Evolutionary conservation across 2,329 filamentous ascomycete genomes (phyloP).

Genomic region (Canariomyces notabilis): DNA sequence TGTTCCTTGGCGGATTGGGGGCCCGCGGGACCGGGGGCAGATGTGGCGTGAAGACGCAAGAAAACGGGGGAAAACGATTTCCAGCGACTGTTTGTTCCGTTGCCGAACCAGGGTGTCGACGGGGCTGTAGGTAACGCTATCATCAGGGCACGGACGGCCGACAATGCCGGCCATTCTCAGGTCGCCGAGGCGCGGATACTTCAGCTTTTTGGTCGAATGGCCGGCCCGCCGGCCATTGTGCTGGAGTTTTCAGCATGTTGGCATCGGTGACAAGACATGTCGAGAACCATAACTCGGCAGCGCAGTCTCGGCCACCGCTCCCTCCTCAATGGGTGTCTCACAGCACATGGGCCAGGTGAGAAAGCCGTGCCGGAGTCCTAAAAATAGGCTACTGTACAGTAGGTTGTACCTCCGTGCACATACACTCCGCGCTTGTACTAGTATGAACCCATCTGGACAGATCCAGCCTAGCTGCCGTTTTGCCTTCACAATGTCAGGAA

Average conservation of each 20-base stretch:
- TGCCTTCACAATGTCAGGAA: slow-evolving; percentile 6
- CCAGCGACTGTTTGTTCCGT: slow-evolving; percentile 3
- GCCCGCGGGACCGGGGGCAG: slow-evolving; percentile 2
- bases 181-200: not conserved
- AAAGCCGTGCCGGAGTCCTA: slow-evolving; percentile 18
- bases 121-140: too few relatives aligned
- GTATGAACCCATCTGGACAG: slow-evolving; percentile 10
- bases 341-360: slow-evolving; percentile 16
- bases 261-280: not conserved
- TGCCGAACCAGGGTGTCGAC: slow-evolving; percentile 7
- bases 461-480: slow-evolving; percentile 20
- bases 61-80: slow-evolving; percentile 9
- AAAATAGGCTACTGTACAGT: slow-evolving; percentile 24
- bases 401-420: too few relatives aligned
- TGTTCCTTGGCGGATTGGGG: slow-evolving; percentile 4
- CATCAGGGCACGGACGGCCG: slow-evolving; percentile 5
- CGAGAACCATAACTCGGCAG: not conserved
- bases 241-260: not conserved
- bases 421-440: too few relatives aligned
- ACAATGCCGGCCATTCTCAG: not conserved
- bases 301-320: too few relatives aligned
- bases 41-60: slow-evolving; percentile 8
- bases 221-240: not conserved
- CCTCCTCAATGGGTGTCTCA: too few relatives aligned
- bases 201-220: slow-evolving; percentile 5